Evolutionary conservation across 805 yeast species (phyloP).

Genomic region (Metschnikowia noctiluminum): DNA sequence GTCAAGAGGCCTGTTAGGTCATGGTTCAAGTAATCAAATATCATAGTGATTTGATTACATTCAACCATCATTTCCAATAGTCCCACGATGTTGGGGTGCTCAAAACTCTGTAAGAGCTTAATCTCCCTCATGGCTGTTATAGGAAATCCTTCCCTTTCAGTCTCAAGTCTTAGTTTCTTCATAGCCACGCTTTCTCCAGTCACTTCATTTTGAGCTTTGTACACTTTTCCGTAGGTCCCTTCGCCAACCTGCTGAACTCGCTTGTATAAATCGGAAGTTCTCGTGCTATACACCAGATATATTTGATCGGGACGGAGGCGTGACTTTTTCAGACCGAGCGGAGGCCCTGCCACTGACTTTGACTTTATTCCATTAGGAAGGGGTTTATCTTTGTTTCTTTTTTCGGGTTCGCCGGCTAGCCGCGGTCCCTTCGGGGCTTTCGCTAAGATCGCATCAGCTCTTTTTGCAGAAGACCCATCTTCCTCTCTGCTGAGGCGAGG

Average conservation of each 20-base stretch:
- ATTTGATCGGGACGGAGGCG: conserved; percentile 29
- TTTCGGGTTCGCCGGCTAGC: conserved; percentile 2
- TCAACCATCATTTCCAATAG: conserved; percentile 89
- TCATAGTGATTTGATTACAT: conserved; percentile 72
- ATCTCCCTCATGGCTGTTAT: conserved; percentile 93
- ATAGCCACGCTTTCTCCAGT: conserved; percentile 80
- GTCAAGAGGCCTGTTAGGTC: conserved; percentile 85
- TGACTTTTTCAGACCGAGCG: not conserved
- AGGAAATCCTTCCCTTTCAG: conserved; percentile 93
- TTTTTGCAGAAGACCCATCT: not conserved
- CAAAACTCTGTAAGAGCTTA: conserved; percentile 74
- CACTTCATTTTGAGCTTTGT: conserved; percentile 70
- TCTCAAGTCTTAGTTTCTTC: conserved; percentile 77
- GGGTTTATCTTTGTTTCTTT: not conserved
- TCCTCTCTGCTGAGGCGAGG: conserved; percentile 3
- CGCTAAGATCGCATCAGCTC: not conserved
- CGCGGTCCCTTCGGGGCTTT: conserved; percentile 5
- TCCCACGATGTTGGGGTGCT: conserved; percentile 79
- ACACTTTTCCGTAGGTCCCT: conserved; percentile 96
- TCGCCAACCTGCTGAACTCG: conserved; percentile 93
- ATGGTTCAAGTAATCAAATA: conserved; percentile 90
- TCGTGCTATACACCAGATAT: conserved; percentile 27
- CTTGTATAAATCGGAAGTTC: conserved; percentile 49
- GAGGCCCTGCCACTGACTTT: not conserved
- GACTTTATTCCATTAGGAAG: not conserved